Base-by-base conservation (phyloP, 2,329 filamentous ascomycete species). In the Phialemoniopsis sp. region DNA sequence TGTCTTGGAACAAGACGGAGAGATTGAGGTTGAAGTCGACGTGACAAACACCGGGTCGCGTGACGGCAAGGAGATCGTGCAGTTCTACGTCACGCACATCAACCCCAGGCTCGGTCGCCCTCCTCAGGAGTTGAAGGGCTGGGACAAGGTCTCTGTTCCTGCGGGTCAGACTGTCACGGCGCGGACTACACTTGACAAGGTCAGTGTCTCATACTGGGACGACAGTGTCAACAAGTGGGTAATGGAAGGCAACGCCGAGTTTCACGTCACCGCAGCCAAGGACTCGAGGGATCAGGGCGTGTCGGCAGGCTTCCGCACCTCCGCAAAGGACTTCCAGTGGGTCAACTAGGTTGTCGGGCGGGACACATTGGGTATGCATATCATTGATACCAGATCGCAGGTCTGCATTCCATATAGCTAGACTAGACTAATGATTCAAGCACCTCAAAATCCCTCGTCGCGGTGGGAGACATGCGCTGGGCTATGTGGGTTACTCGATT, bases 121-220 rank as follows among this genome's bases (percentile, higher is more conserved):
- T 4, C 73, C 73, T 45, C 67, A 64, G 36, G 56, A 69, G 53
- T 61, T 79, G 13, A 75, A 72, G 56, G 74, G 72, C 75, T 79
- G 91, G 51, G 65, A 70, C 45, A 79, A 79, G 62, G 70, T 78
- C 6, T 26, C 21, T 26, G 57, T 78, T 28, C 64, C 64, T 16
- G 64, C 70, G 3, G 72, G 72, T 0, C 58, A 73, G 54, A 73
- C 64, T 0, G 60, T 63, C 28, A 62, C 44, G 9, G 50, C 32
- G 7, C 13, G 32, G 6, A 13, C 32, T 13, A 17, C 14, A 7
- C 32, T 34, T 8, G 32, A 34, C 15, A 32, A 16, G 13, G 31
- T 39, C 32, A 34, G 30, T 16, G 32, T 39, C 13, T 39, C 37
- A n/a, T 39, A 39, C 17, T 39, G 37, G 37, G 32, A 39, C 17